Percentiles rank a stretch among this genome's conserved stretches.
Conservation (phyloP, 2,329 filamentous ascomycete species). For the Trichoderma cornu-damae region DNA sequence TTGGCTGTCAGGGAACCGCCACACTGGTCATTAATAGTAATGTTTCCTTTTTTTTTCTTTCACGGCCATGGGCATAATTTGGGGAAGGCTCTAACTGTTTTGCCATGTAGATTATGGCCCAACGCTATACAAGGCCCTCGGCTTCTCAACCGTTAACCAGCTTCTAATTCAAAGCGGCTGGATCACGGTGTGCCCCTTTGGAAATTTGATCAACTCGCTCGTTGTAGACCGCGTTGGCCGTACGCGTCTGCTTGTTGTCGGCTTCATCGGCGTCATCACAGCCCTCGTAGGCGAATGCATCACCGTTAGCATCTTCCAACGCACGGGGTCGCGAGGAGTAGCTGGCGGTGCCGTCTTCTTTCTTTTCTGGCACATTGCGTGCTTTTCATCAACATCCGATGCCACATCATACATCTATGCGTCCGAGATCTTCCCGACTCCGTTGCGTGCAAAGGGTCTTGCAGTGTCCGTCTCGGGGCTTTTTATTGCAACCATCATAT, state of each 20-base stretch:
- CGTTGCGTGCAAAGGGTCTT: neutral
- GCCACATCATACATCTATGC: slow-evolving; percentile 1
- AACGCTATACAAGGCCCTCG: slow-evolving; percentile 3
- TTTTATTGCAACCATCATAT: neutral
- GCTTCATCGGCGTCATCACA: neutral
- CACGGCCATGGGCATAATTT: too few relatives aligned
- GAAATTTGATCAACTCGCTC: neutral
- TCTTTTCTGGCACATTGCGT: slow-evolving; percentile 4
- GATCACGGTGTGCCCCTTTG: neutral
- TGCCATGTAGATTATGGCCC: neutral
- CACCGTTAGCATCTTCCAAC: neutral
- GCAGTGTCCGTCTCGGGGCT: neutral
- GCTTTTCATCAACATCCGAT: neutral
- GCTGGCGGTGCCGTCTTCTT: neutral
- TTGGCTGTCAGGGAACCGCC: neutral
- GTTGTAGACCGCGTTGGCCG: neutral
- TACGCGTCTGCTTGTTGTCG: slow-evolving; percentile 1
- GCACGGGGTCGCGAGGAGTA: neutral
- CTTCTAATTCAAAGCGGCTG: neutral
- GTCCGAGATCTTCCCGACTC: slow-evolving; percentile 3
- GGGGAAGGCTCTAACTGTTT: neutral
- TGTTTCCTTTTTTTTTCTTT: too few relatives aligned
- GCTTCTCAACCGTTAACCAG: neutral
- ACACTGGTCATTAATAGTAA: neutral
- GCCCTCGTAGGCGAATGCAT: slow-evolving; percentile 1